Percentiles rank a stretch among this genome's conserved stretches.
phyloP scores from a whole-genome alignment of 1,284 basidiomycete genomes.

The Irpex sp. region DNA sequence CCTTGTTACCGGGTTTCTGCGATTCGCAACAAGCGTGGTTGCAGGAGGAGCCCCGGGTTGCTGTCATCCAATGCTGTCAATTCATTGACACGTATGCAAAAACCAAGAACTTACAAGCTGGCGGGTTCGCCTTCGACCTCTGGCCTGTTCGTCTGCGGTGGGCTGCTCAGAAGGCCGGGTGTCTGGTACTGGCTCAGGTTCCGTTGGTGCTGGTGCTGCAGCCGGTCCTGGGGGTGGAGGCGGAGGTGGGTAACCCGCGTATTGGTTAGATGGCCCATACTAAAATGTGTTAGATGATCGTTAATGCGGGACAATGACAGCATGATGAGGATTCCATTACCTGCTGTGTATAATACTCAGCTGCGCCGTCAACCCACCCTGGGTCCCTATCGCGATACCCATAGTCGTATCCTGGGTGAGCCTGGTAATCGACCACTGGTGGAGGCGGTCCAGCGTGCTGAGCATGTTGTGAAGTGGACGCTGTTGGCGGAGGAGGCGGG shows the following conservation, averaged over 20 bases:
- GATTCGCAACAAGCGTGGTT: conserved; percentile 58
- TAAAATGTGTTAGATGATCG: not conserved
- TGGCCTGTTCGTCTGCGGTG: conserved; percentile 30
- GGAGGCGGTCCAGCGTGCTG: conserved; percentile 28
- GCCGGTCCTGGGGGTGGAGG: conserved; percentile 13
- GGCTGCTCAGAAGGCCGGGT: conserved; percentile 41
- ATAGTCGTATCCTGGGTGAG: conserved; percentile 45
- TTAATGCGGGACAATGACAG: too few species aligned
- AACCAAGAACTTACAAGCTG: conserved; percentile 39
- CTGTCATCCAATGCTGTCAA: conserved; percentile 26
- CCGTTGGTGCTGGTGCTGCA: conserved; percentile 8
- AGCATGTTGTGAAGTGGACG: conserved; percentile 22
- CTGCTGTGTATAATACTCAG: conserved; percentile 54
- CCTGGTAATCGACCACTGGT: conserved; percentile 38
- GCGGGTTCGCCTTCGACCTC: conserved; percentile 65
- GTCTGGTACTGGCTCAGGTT: conserved; percentile 37
- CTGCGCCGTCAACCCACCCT: conserved; percentile 49
- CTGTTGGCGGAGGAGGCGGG: conserved; percentile 28
- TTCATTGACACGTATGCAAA: conserved; percentile 5
- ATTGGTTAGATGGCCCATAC: conserved; percentile 24
- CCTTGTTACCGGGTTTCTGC: conserved; percentile 60
- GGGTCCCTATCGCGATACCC: conserved; percentile 45
- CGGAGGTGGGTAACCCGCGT: conserved; percentile 41
- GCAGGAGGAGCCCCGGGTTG: conserved; percentile 56
- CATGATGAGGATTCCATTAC: conserved; percentile 22